phyloP scores from a whole-genome alignment of 345 rosid species.

The Dovyalis caffra region DNA sequence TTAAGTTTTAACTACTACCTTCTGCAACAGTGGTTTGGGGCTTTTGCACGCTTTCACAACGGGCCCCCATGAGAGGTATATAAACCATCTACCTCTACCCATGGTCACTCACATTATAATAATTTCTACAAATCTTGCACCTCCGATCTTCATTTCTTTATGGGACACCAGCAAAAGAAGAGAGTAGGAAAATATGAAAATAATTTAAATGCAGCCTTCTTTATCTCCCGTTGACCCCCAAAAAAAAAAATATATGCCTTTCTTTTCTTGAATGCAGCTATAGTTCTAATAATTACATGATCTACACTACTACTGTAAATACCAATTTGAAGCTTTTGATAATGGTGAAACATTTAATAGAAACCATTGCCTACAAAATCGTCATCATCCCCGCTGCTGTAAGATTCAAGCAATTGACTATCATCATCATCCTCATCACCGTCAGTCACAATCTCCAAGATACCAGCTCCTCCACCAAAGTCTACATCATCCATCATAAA shows the following conservation, averaged over 20 bases:
- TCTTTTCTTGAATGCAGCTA: background rate
- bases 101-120: background rate
- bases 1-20: too few species aligned
- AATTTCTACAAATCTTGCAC: background rate
- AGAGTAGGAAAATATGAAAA: background rate
- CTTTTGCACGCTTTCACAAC: too few species aligned
- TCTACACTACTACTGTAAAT: background rate
- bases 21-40: background rate
- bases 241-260: too few species aligned
- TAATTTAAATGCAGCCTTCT: too few species aligned
- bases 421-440: conserved; percentile 70
- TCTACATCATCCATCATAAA: conserved; percentile 52
- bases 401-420: conserved; percentile 61
- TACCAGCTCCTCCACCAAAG: conserved; percentile 55
- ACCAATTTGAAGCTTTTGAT: conserved; percentile 11
- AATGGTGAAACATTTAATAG: conserved; percentile 27
- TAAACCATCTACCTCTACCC: background rate
- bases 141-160: background rate
- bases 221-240: too few species aligned
- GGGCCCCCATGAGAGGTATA: background rate
- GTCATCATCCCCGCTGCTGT: conserved; percentile 81
- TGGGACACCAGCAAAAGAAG: background rate
- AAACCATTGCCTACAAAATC: conserved; percentile 45
- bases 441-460: conserved; percentile 56
- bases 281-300: conserved; percentile 25